Evolutionary conservation across 331 rosid genomes (phyloP), one percentile per base, ranked within the genome.

Genomic region (Malus hybrid): DNA sequence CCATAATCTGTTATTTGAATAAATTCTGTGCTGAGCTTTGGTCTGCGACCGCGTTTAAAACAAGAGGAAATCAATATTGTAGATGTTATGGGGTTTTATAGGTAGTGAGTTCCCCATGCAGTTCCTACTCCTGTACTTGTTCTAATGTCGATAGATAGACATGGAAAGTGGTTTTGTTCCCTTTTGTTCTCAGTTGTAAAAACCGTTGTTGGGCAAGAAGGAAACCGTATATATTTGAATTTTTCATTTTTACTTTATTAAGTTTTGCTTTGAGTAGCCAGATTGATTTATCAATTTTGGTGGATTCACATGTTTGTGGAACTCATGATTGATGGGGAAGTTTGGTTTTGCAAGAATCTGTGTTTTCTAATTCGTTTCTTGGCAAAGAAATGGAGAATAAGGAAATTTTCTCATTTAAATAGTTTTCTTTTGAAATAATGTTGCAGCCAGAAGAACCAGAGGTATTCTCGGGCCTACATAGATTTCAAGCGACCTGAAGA

Each of bases 401-500:
- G 71, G 33, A 8, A 42, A 8, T 56, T 59, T 71, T 82, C 57
- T 81, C 61, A 55, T 75, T 75, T 71, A 31, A 42, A 44, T 63
- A 69, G 80, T 59, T 83, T 73, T 82, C 11, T 78, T 13, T 83
- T 78, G 62, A 83, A 77, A 50, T 50, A 24, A 71, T 69, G 69
- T 67, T 90, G 85, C 96, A 95, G 99, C 70, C 87, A 80, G 79
- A 95, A 86, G 89, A 77, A 83, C 77, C 96, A 85, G 82, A 88
- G 81, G 71, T 77, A 89, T 80, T 87, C 99, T 18, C 89, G 97
- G 71, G 99, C 99, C 2, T 95, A 95, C 79, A 76, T 95, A 62
- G 85, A 89, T 75, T 92, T 95, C 85, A 89, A 85, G 28, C 65
- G 69, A 70, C 82, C 97, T 5, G 88, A 82, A 67, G 97, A 89